Conservation (phyloP, 2,329 filamentous ascomycete species). For the Aspergillus novofumigatus region DNA sequence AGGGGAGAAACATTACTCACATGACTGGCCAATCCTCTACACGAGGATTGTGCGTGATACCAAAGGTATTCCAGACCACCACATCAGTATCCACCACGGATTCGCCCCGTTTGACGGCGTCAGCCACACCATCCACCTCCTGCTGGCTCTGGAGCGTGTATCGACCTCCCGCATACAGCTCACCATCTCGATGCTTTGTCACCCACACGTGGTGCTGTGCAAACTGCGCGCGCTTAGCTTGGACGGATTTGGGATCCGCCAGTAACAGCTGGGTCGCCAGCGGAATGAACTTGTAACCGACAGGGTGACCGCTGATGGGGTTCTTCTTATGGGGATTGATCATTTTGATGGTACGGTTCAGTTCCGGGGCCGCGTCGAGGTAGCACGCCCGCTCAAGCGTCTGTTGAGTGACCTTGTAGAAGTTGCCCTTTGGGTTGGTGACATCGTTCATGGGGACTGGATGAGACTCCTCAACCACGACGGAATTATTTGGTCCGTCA, state of each 20-base stretch:
- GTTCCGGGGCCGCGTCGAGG: slow-evolving; percentile 41
- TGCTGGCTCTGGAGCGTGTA: slow-evolving; percentile 52
- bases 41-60: slow-evolving; percentile 43
- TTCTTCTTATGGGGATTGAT: slow-evolving; percentile 52
- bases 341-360: slow-evolving; percentile 55
- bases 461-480: slow-evolving; percentile 55
- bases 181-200: slow-evolving; percentile 49
- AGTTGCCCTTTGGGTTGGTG: slow-evolving; percentile 51
- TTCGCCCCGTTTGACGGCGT: slow-evolving; percentile 30
- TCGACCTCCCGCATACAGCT: slow-evolving; percentile 51
- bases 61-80: slow-evolving; percentile 43
- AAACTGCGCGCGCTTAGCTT: slow-evolving; percentile 51
- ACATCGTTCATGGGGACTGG: slow-evolving; percentile 52
- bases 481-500: slow-evolving; percentile 52
- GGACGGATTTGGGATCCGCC: slow-evolving; percentile 50
- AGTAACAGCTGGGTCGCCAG: slow-evolving; percentile 56
- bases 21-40: slow-evolving; percentile 45
- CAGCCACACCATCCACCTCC: slow-evolving; percentile 33
- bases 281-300: slow-evolving; percentile 55
- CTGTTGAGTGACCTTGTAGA: slow-evolving; percentile 47
- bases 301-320: slow-evolving; percentile 49
- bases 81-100: slow-evolving; percentile 39
- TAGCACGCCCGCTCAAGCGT: slow-evolving; percentile 46
- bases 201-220: slow-evolving; percentile 55
- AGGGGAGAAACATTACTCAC: slow-evolving; percentile 19